Conservation (phyloP, 306 rosid species). For the Pyrus betulifolia region DNA sequence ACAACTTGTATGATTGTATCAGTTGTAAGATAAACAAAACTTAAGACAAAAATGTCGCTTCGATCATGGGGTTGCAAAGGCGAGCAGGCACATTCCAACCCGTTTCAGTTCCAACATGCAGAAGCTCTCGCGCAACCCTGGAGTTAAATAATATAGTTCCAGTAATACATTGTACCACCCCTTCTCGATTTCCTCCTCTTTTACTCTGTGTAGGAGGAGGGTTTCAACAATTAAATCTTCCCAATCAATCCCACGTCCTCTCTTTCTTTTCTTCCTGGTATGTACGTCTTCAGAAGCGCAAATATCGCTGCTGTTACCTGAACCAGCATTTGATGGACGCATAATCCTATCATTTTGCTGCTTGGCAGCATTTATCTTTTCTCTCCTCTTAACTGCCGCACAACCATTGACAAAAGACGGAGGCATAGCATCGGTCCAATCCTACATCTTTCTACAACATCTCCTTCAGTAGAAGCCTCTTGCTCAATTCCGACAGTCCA, state of each 20-base stretch:
- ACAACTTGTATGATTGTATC: not conserved
- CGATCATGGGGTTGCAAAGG: not conserved
- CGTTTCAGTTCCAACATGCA: not conserved
- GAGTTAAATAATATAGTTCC: slow-evolving; percentile 50
- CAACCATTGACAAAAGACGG: slow-evolving; percentile 55
- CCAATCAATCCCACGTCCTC: slow-evolving; percentile 44
- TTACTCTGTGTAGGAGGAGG: slow-evolving; percentile 66
- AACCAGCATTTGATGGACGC: slow-evolving; percentile 28
- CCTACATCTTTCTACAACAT: slow-evolving; percentile 68
- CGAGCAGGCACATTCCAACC: not conserved
- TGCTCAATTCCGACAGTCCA: slow-evolving; percentile 70
- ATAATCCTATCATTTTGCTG: slow-evolving; percentile 42
- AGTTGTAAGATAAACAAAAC: not conserved
- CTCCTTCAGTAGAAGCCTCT: slow-evolving; percentile 49
- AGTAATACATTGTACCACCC: slow-evolving; percentile 67
- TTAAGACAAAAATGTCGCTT: not conserved
- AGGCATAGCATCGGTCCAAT: slow-evolving; percentile 43
- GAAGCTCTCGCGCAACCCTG: slow-evolving; percentile 22
- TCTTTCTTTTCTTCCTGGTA: slow-evolving; percentile 38
- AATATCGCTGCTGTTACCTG: not conserved
- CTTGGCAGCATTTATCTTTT: slow-evolving; percentile 60
- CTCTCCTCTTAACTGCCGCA: slow-evolving; percentile 35
- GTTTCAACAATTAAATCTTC: slow-evolving; percentile 82
- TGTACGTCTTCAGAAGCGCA: not conserved
- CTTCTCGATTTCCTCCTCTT: slow-evolving; percentile 71